Evolutionary conservation across 2,329 filamentous ascomycete species (phyloP).

Genomic region (Xylaria sp.): DNA sequence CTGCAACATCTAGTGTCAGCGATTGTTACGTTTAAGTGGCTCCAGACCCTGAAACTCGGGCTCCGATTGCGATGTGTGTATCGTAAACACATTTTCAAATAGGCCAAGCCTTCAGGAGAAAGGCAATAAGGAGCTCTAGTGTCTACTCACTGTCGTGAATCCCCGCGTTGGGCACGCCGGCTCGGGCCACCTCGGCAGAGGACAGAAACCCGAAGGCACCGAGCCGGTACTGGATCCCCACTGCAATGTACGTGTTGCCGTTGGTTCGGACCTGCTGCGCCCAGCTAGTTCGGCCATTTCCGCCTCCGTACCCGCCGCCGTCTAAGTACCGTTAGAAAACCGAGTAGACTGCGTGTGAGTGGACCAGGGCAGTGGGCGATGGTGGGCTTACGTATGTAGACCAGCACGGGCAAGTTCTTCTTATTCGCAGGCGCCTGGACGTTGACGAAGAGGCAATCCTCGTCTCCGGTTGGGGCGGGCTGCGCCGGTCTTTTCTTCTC

Average conservation of each 20-base stretch:
- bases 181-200: constrained; percentile 46
- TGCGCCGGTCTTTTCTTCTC: background rate
- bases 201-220: constrained; percentile 53
- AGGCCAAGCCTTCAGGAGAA: no score
- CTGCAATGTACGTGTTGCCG: constrained; percentile 44
- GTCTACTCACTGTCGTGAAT: constrained; percentile 55
- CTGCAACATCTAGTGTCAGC: no score
- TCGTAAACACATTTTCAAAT: no score
- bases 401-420: constrained; percentile 45
- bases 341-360: background rate
- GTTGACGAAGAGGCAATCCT: constrained; percentile 54
- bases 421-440: constrained; percentile 44
- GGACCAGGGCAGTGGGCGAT: no score
- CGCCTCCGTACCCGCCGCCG: constrained; percentile 48
- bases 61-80: no score
- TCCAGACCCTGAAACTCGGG: no score
- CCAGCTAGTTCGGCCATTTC: constrained; percentile 28
- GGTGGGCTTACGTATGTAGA: constrained; percentile 47
- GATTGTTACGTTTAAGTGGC: no score
- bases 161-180: constrained; percentile 48
- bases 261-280: constrained; percentile 41
- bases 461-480: constrained; percentile 35
- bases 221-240: constrained; percentile 47
- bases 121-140: no score
- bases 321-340: constrained; percentile 32